phyloP scores from a whole-genome alignment of 2,329 filamentous ascomycete species.

The Alternaria arborescens region DNA sequence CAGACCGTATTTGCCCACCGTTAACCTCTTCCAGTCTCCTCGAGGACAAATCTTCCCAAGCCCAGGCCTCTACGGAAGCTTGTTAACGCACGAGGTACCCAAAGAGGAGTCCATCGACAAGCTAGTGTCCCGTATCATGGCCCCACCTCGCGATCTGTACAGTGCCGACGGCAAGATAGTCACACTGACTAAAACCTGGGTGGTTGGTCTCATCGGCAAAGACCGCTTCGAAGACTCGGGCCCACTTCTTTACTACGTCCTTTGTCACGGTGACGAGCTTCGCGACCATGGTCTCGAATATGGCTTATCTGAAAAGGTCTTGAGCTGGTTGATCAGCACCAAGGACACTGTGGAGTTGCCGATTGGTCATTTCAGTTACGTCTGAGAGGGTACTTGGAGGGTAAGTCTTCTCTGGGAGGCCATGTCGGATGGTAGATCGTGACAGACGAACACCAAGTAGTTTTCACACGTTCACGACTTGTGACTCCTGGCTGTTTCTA shows the following conservation, averaged over 20 bases:
- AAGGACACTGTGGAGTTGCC: not conserved
- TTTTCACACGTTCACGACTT: not conserved
- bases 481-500: rapidly evolving
- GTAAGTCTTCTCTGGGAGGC: not conserved
- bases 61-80: too few relatives aligned
- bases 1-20: not conserved
- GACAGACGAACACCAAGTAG: not conserved
- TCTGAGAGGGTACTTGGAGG: not conserved
- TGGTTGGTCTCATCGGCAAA: not conserved
- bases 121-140: not conserved
- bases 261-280: not conserved
- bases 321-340: not conserved
- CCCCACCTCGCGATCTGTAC: not conserved
- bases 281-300: not conserved
- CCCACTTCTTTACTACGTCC: not conserved
- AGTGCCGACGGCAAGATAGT: not conserved
- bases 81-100: not conserved
- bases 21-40: not conserved
- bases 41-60: too few relatives aligned
- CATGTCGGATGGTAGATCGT: not conserved
- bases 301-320: not conserved
- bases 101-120: not conserved
- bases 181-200: not conserved
- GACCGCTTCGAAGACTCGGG: not conserved
- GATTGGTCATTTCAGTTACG: not conserved